phyloP scores from a whole-genome alignment of 345 rosid genomes.

The Tarenaya hassleriana region DNA sequence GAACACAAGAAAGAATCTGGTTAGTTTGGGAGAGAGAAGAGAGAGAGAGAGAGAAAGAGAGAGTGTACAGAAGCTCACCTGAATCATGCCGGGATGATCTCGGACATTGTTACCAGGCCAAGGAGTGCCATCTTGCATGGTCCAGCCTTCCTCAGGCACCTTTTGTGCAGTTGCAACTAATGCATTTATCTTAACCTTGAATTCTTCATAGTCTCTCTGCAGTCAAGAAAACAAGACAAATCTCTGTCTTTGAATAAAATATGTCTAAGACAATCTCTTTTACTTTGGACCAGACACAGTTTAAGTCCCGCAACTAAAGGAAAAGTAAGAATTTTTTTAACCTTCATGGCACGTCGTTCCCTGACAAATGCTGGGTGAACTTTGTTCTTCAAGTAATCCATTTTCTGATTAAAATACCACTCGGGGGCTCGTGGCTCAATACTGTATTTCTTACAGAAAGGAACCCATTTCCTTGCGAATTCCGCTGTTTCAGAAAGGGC shows the following conservation, averaged over 20 bases:
- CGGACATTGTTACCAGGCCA: constrained; percentile 90
- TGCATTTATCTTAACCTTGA: constrained; percentile 70
- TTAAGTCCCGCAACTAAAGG: too few species aligned
- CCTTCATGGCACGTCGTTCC: constrained; percentile 88
- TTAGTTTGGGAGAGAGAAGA: constrained; percentile 12
- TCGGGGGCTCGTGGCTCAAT: constrained; percentile 95
- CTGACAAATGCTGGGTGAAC: constrained; percentile 61
- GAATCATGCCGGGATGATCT: constrained; percentile 97
- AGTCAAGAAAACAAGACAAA: background rate
- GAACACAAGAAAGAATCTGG: background rate
- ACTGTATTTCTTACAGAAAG: constrained; percentile 69
- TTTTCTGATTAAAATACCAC: constrained; percentile 71
- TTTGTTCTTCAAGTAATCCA: constrained; percentile 73
- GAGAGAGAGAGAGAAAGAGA: constrained; percentile 6
- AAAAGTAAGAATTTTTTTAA: constrained; percentile 27
- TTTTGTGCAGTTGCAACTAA: constrained; percentile 75
- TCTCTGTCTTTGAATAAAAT: background rate
- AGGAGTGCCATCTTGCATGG: constrained; percentile 91
- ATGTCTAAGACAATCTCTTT: too few species aligned
- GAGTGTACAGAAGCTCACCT: constrained; percentile 39
- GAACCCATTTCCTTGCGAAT: constrained; percentile 90
- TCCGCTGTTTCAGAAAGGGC: constrained; percentile 90
- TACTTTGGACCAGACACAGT: too few species aligned
- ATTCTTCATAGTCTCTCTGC: constrained; percentile 86
- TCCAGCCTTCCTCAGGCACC: constrained; percentile 97